These are phyloP conservation scores for Apodospora peruviana DNA, from an alignment of 495 filamentous ascomycete genomes.

Conservation along the genomic window DNA sequence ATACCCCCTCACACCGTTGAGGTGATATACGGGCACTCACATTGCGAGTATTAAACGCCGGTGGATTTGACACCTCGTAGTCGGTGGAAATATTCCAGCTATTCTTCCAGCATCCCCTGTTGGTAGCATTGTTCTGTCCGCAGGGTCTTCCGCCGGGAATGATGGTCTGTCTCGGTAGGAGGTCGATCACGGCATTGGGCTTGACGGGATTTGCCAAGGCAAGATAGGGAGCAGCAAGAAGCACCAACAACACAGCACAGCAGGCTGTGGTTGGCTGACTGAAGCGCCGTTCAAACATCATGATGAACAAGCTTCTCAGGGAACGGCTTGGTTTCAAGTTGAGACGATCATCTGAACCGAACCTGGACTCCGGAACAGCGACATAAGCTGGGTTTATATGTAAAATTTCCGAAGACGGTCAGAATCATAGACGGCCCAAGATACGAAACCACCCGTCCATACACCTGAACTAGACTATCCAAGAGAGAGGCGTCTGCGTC, in stretches of 20 bases:
- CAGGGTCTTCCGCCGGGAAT: constrained; percentile 21
- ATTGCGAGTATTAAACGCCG: constrained; percentile 19
- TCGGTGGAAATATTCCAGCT: constrained; percentile 29
- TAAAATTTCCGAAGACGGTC: not conserved
- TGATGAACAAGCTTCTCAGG: not conserved
- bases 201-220: not conserved
- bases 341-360: not conserved
- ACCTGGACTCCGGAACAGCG: not conserved
- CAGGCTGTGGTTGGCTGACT: not conserved
- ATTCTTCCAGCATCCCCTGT: constrained; percentile 29
- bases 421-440: not conserved
- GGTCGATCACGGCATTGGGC: constrained; percentile 4
- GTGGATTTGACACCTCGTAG: constrained; percentile 23
- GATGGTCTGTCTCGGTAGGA: constrained; percentile 19
- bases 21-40: too few relatives aligned
- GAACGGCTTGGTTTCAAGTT: not conserved
- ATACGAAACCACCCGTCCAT: not conserved
- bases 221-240: not conserved
- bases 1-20: too few relatives aligned
- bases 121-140: constrained; percentile 26
- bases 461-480: too few relatives aligned
- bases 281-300: not conserved
- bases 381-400: not conserved
- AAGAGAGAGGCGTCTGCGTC: not conserved
- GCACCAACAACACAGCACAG: constrained; percentile 4